Evolutionary conservation across 768 basidiomycete species (phyloP).

Genomic region (Termitomyces sp.): DNA sequence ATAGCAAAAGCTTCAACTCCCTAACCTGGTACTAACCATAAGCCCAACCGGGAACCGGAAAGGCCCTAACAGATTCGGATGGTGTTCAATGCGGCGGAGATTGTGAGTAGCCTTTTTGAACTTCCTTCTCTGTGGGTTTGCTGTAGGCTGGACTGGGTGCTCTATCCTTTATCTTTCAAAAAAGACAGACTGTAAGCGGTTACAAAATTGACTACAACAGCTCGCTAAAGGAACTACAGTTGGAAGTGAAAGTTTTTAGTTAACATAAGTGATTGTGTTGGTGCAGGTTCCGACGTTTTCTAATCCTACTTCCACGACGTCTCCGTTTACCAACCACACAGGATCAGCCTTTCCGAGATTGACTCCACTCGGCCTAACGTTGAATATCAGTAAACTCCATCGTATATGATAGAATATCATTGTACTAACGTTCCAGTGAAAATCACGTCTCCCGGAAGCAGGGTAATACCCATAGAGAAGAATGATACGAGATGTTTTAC

Average conservation of each 20-base stretch:
- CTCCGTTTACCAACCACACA: constrained; percentile 20
- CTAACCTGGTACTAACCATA: no score
- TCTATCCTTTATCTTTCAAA: background rate
- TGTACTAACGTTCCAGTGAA: constrained; percentile 36
- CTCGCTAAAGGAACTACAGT: background rate
- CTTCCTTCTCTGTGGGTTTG: background rate
- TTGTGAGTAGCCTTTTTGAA: background rate
- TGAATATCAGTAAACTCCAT: background rate
- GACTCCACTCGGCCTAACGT: constrained; percentile 13
- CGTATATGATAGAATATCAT: background rate
- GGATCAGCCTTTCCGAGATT: constrained; percentile 19
- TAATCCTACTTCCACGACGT: constrained; percentile 22
- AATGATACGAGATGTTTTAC: constrained; percentile 35
- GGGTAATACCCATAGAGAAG: constrained; percentile 40
- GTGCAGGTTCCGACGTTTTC: constrained; percentile 23
- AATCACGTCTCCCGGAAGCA: constrained; percentile 37
- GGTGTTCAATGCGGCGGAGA: no score
- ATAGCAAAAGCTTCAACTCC: no score
- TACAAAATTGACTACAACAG: background rate
- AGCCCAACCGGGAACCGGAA: no score
- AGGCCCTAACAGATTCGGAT: no score
- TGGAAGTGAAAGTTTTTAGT: background rate
- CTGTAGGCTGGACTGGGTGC: background rate
- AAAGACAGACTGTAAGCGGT: background rate
- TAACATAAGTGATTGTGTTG: constrained; percentile 14